Evolutionary conservation across 75 land plant species (phyloP).

Genomic region (Cupressus sempervirens): DNA sequence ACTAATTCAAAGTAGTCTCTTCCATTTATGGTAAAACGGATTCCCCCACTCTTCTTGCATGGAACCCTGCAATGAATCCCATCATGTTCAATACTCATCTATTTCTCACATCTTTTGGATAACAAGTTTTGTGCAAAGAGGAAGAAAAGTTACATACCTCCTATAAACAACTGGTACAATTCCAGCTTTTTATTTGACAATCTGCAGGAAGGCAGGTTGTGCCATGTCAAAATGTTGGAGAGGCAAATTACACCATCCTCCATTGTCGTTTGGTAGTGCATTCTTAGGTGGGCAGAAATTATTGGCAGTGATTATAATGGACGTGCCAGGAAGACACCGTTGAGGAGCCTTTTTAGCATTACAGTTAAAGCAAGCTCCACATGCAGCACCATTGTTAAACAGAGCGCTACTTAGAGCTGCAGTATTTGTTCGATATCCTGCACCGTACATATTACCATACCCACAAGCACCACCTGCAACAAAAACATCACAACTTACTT

Average conservation of each 20-base stretch:
- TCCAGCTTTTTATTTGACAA: conserved; percentile 11
- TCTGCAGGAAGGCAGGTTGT: conserved; percentile 15
- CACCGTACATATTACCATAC: conserved; percentile 21
- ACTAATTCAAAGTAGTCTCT: conserved; percentile 33
- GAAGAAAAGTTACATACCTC: neutral
- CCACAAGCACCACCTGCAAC: conserved; percentile 43
- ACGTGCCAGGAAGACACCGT: neutral
- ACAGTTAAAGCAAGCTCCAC: conserved; percentile 28
- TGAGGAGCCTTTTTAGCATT: neutral
- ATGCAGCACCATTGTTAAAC: conserved; percentile 12
- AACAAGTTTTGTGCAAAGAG: neutral
- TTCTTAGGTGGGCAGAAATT: conserved; percentile 16
- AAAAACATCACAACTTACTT: neutral
- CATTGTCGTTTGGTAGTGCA: conserved; percentile 7
- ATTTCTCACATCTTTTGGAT: neutral
- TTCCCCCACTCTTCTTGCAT: conserved; percentile 47
- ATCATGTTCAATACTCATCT: neutral
- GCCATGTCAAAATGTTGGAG: conserved; percentile 19
- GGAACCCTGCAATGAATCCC: conserved; percentile 24
- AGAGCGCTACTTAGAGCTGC: conserved; percentile 24
- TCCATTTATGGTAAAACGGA: conserved; percentile 41
- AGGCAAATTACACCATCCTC: conserved; percentile 19
- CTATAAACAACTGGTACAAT: conserved; percentile 12
- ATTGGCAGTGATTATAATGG: conserved; percentile 15
- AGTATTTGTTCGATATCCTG: conserved; percentile 21